Base-by-base conservation (phyloP, 805 yeast species). In the Starmerella lactis-condensi region DNA sequence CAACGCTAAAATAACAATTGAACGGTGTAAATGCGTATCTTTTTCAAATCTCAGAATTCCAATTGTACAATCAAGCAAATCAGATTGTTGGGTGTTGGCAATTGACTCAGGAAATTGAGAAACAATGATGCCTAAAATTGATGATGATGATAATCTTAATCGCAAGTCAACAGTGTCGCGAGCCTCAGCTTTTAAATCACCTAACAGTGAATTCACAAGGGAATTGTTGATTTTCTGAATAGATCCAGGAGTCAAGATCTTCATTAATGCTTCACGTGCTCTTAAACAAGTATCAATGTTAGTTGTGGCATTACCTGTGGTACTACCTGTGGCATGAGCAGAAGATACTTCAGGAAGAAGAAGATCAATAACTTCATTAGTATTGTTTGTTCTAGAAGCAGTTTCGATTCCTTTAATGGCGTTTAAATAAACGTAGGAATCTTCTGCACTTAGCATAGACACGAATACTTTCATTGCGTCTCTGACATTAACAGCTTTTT, bases 391-490 rank as follows among this genome's bases (percentile, higher is more conserved):
- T 6, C 20, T 28, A 3, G 34, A 36, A 2, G 39, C 32, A 11
- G 65, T 59, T 26, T 70, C 73, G 17, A 89, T 52, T 0, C 89
- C 83, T 45, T 76, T 79, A 38, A 89, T 77, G 1, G 75, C 75
- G 46, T 79, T 85, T 33, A 89, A 50, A 48, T 79, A 89, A 11
- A 89, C 68, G 50, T 72, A 85, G 0, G 98, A 93, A 36, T 85
- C 98, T 0, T 69, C 61, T 42, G 81, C 91, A 28, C 64, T 63
- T 26, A 89, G 52, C 41, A 75, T 78, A 2, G 61, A 54, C 12
- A 76, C 45, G 47, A 76, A 78, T 10, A 79, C 51, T 12, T 66
- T 60, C 18, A 78, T 51, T 0, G 67, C 85, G 32, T 66, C 64
- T 3, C 64, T 67, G 7, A 65, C 29, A 0, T 39, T 31, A 7